These are phyloP conservation scores for Middelhovenomyces tepae DNA, from an alignment of 805 yeast species.

Conservation along the genomic window DNA sequence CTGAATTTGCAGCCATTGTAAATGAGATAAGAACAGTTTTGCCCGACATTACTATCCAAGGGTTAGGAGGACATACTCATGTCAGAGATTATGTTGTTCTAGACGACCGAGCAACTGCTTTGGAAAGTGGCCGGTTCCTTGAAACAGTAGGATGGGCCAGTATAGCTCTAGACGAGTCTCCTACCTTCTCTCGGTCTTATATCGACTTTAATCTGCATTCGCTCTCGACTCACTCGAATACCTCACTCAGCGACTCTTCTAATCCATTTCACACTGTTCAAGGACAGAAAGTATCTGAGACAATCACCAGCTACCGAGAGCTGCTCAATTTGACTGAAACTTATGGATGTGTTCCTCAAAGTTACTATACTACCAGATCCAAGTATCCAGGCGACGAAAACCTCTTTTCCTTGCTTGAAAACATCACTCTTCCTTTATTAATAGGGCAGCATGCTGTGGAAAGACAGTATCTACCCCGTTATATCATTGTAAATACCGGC, in stretches of 20 bases:
- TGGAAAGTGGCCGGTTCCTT: conserved; percentile 90
- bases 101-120: conserved; percentile 59
- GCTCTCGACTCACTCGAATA: conserved; percentile 52
- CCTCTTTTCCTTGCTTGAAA: conserved; percentile 51
- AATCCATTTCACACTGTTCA: conserved; percentile 42
- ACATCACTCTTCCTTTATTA: conserved; percentile 41
- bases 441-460: conserved; percentile 1
- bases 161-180: conserved; percentile 7
- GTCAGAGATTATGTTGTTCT: conserved; percentile 70
- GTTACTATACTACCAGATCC: conserved; percentile 59
- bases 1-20: conserved; percentile 43
- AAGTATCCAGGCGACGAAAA: conserved; percentile 51
- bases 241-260: conserved; percentile 14
- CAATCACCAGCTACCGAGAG: conserved; percentile 37
- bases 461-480: conserved; percentile 31
- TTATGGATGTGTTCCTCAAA: conserved; percentile 58
- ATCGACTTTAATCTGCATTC: conserved; percentile 75
- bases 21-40: conserved; percentile 43
- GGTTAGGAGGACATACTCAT: conserved; percentile 93
- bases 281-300: conserved; percentile 43
- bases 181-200: conserved; percentile 49
- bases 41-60: conserved; percentile 63
- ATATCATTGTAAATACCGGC: conserved; percentile 74
- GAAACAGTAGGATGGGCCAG: conserved; percentile 91
- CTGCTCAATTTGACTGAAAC: conserved; percentile 45